phyloP scores from a whole-genome alignment of 179 eudicot species.

The Carnegiea gigantea region DNA sequence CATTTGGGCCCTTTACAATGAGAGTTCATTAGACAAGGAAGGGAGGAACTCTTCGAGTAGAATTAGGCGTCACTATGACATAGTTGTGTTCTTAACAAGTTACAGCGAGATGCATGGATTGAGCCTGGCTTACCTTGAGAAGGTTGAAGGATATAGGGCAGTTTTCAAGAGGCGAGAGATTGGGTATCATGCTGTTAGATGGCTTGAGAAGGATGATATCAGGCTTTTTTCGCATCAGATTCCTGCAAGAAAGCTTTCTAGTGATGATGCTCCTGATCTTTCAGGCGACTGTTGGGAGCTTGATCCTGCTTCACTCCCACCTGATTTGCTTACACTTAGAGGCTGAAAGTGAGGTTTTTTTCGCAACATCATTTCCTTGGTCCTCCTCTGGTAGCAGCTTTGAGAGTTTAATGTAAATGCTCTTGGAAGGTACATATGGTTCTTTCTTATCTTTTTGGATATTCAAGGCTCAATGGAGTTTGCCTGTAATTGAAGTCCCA shows the following conservation, averaged over 20 bases:
- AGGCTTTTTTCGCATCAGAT: constrained; percentile 81
- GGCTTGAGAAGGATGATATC: constrained; percentile 54
- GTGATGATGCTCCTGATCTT: constrained; percentile 48
- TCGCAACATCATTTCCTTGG: constrained; percentile 3
- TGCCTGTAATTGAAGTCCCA: background rate
- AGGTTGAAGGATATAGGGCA: constrained; percentile 71
- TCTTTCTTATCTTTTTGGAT: constrained; percentile 3
- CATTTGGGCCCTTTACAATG: constrained; percentile 73
- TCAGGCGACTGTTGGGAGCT: constrained; percentile 79
- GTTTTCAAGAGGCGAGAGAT: constrained; percentile 70
- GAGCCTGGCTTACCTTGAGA: constrained; percentile 80
- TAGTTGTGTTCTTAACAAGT: constrained; percentile 69
- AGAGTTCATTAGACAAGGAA: constrained; percentile 32
- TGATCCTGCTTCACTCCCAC: constrained; percentile 91
- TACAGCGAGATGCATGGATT: constrained; percentile 67
- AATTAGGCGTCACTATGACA: constrained; percentile 45
- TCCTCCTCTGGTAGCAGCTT: background rate
- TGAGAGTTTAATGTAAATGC: constrained; percentile 6
- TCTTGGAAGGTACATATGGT: constrained; percentile 20
- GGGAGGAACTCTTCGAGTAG: constrained; percentile 20
- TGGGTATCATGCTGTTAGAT: constrained; percentile 65
- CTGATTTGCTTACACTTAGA: constrained; percentile 42
- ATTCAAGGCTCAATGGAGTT: background rate
- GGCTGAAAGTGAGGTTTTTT: background rate
- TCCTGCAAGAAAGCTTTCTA: constrained; percentile 78